phyloP scores from a whole-genome alignment of 441 rosid genomes.

The Pelargonium cotyledonis region DNA sequence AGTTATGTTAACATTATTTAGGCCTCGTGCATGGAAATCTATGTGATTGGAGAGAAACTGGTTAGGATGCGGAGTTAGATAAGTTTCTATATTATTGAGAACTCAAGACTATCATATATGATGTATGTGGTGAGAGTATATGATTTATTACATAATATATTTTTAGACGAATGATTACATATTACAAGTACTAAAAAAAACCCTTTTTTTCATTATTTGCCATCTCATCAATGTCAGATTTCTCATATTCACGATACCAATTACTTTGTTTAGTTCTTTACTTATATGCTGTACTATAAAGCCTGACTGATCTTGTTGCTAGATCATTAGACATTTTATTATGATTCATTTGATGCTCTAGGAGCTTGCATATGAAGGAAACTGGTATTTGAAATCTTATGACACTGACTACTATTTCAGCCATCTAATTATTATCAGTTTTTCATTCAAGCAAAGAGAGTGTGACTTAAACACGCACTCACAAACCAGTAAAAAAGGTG shows the following conservation, averaged over 20 bases:
- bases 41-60: neutral
- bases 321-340: neutral
- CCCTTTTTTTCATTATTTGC: neutral
- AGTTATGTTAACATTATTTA: neutral
- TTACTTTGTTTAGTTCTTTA: conserved; percentile 2
- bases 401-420: neutral
- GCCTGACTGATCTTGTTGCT: neutral
- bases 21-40: neutral
- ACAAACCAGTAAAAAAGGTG: neutral
- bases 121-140: neutral
- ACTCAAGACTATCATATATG: neutral
- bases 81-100: neutral
- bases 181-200: neutral
- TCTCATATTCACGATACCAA: neutral
- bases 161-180: too few species aligned
- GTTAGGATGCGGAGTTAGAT: neutral
- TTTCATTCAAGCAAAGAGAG: neutral
- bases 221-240: neutral
- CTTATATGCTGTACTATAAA: conserved; percentile 9
- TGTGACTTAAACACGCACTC: neutral
- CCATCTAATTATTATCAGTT: neutral
- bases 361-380: neutral
- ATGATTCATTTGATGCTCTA: neutral
- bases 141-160: neutral
- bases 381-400: neutral